Conservation (phyloP, 495 filamentous ascomycete genomes). For the Pyrenula aspistea region DNA sequence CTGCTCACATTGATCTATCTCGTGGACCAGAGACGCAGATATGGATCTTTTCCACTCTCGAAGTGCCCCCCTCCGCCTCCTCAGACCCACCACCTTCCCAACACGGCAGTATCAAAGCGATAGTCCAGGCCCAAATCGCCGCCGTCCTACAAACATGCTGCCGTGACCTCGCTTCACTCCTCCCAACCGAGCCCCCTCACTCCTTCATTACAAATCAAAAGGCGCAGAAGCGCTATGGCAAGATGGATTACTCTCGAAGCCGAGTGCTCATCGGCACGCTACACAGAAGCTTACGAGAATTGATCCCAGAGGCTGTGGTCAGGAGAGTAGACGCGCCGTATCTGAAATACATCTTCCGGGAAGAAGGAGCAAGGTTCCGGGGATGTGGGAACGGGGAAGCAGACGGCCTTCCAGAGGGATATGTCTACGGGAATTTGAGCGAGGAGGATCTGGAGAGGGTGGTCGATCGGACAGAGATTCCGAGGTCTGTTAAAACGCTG, state of each 20-base stretch:
- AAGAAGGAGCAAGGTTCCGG: neutral
- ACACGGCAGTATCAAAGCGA: no score
- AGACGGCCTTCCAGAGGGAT: conserved; percentile 16
- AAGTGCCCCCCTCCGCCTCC: conserved; percentile 11
- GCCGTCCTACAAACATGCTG: conserved; percentile 9
- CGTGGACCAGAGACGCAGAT: conserved; percentile 47
- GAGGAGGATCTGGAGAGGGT: conserved; percentile 23
- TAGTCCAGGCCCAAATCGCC: conserved; percentile 18
- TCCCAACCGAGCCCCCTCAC: neutral
- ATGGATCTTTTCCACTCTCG: conserved; percentile 45
- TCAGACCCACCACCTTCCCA: neutral
- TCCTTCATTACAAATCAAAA: neutral
- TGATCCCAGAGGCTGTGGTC: neutral
- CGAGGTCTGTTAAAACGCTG: conserved; percentile 18
- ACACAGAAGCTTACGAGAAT: neutral
- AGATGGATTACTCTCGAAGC: neutral
- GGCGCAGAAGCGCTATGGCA: neutral
- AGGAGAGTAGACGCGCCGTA: neutral
- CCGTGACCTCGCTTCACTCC: neutral
- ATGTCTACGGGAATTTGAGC: conserved; percentile 19
- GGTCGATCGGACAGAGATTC: conserved; percentile 26
- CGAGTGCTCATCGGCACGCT: neutral
- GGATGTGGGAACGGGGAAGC: neutral
- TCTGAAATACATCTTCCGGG: neutral
- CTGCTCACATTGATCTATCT: conserved; percentile 46